Conservation (phyloP, 441 rosid genomes). For the Eutrema salsugineum region DNA sequence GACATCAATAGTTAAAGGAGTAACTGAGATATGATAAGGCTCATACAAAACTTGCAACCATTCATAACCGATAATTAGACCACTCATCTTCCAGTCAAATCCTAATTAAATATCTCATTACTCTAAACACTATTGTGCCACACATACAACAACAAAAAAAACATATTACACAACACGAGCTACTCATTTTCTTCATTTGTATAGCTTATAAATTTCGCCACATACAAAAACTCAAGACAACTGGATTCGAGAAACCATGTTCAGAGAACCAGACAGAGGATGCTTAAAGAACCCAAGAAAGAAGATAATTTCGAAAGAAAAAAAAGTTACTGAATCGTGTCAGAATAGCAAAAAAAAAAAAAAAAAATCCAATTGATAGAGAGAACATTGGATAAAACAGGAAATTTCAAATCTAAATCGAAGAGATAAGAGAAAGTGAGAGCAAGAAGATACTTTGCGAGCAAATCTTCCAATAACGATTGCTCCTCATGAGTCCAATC, state of each 20-base stretch:
- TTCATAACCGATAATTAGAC: not conserved
- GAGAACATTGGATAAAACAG: not conserved
- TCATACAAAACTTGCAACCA: not conserved
- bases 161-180: not conserved
- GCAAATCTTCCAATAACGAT: constrained; percentile 63
- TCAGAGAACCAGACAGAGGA: not conserved
- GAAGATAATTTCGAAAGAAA: not conserved
- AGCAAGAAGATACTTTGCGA: constrained; percentile 36
- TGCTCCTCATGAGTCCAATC: constrained; percentile 77
- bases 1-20: not conserved
- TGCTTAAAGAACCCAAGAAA: not conserved
- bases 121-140: not conserved
- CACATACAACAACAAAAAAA: not conserved
- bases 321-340: no score
- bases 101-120: not conserved
- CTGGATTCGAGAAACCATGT: not conserved
- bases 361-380: not conserved
- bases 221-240: not conserved
- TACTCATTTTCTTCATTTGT: not conserved
- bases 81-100: not conserved
- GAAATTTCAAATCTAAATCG: not conserved
- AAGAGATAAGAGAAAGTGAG: not conserved
- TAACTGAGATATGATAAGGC: not conserved
- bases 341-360: not conserved
- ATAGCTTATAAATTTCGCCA: not conserved